Evolutionary conservation across 352 stramenopile species (phyloP).

Genomic region (Globisporangium apiculatum): DNA sequence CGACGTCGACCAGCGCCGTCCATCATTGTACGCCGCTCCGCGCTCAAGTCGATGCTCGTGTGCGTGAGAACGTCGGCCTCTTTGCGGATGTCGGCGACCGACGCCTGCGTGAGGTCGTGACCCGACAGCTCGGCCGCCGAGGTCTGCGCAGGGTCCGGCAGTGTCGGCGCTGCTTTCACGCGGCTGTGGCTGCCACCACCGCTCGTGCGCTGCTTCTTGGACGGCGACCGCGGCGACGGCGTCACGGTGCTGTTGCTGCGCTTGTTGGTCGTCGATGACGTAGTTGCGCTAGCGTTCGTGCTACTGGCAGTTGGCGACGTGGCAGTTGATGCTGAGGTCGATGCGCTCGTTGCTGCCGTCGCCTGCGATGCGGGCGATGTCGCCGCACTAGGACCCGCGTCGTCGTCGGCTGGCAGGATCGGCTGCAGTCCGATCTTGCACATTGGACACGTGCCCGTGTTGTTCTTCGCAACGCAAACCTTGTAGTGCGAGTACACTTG

Average conservation of each 20-base stretch:
- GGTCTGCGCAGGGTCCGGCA: constrained; percentile 17
- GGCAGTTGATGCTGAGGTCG: constrained; percentile 7
- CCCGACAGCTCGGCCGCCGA: constrained; percentile 22
- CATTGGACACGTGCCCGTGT: constrained; percentile 75
- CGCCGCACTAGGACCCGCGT: constrained; percentile 19
- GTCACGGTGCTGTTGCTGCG: constrained; percentile 43
- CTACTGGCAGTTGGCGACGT: constrained; percentile 28
- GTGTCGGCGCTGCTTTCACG: constrained; percentile 22
- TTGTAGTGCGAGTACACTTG: constrained; percentile 84
- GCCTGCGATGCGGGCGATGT: constrained; percentile 27
- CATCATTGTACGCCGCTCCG: constrained; percentile 78
- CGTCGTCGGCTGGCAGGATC: constrained; percentile 24
- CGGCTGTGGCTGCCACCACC: constrained; percentile 33
- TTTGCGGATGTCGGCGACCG: constrained; percentile 62
- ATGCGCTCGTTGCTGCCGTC: background rate
- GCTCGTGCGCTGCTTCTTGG: constrained; percentile 54
- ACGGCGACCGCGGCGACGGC: constrained; percentile 62
- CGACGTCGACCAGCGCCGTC: constrained; percentile 29
- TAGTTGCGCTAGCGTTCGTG: background rate
- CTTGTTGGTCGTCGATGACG: constrained; percentile 26
- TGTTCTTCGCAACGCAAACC: constrained; percentile 70
- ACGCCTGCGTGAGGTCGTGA: constrained; percentile 55
- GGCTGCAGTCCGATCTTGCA: constrained; percentile 75
- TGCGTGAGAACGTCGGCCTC: constrained; percentile 84
- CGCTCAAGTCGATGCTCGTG: constrained; percentile 68